Evolutionary conservation across 2,329 filamentous ascomycete genomes (phyloP).

Genomic region (Sporothrix schenckii): DNA sequence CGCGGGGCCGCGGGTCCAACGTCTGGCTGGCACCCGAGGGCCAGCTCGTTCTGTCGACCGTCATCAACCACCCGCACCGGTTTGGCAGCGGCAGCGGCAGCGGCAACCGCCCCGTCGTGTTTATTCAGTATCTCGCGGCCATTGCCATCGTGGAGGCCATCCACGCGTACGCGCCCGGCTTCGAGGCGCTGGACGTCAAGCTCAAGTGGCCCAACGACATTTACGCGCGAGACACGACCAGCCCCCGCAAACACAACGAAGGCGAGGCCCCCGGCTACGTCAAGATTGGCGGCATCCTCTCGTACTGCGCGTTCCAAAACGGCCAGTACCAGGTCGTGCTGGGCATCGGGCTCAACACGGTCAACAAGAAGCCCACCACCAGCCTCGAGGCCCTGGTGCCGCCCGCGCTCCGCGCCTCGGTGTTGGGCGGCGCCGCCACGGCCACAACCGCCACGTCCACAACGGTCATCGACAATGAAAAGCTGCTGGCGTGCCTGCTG

Average conservation of each 20-base stretch:
- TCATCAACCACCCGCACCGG: conserved; percentile 79
- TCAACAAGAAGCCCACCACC: conserved; percentile 82
- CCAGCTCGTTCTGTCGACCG: conserved; percentile 81
- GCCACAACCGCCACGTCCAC: conserved; percentile 40
- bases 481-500: conserved; percentile 78
- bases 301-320: conserved; percentile 80
- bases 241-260: background rate
- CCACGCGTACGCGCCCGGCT: conserved; percentile 75
- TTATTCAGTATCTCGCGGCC: conserved; percentile 90
- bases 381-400: conserved; percentile 76
- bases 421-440: background rate
- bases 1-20: conserved; percentile 84
- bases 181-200: conserved; percentile 74
- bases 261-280: conserved; percentile 56
- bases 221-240: conserved; percentile 68
- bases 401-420: conserved; percentile 43
- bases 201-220: conserved; percentile 99
- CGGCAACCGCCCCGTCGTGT: conserved; percentile 68
- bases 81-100: conserved; percentile 56
- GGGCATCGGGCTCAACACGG: conserved; percentile 84
- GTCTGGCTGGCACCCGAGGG: conserved; percentile 93
- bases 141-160: conserved; percentile 85
- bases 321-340: conserved; percentile 82
- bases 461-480: conserved; percentile 70
- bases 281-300: conserved; percentile 91